Base-by-base conservation (phyloP, 257 asterid genomes). In the Nemophila menziesii region DNA sequence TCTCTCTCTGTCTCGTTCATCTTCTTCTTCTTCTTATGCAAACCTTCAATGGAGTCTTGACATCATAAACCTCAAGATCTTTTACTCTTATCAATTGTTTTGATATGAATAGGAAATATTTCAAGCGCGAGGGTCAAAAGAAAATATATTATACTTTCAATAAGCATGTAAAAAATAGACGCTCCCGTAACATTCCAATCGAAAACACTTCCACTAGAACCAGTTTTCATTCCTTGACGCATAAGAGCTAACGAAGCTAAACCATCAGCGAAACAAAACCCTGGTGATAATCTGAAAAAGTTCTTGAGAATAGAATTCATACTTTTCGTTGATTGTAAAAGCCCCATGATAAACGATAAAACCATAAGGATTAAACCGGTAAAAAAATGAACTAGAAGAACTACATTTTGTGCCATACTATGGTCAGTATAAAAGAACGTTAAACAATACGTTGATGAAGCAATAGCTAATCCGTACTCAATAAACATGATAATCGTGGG, bases 241-340 rank as follows among this genome's bases (percentile, higher is more conserved):
- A 84, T 43, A 71, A 89, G 98, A 26, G 98, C 98, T 66, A 89
- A 66, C 22, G 98, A 89, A 57, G 96, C 82, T 57, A 89, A 70
- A 53, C 98, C 98, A 72, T 89, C 98, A 39, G 98, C 96, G 16
- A 89, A 89, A 77, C 98, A 89, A 73, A 89, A 89, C 43, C 98
- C 96, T 11, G 98, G 98, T n/a, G 98, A 89, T 64, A 89, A 56
- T 65, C 98, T 76, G 76, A 84, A 89, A 74, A 80, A 76, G 52
- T 69, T 84, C 96, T 89, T 89, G 58, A 89, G 86, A 64, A 78
- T 60, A 60, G 87, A 84, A 70, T 89, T 84, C 56, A 62, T 54
- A 33, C 56, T 69, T 54, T 59, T 52, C 7, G 96, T 81, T 33
- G 94, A 76, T 64, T 68, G 62, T 46, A 89, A 49, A 44, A 78